Conservation (phyloP, 169 alveolate genomes). For the Ichthyophthirius multifiliis region DNA sequence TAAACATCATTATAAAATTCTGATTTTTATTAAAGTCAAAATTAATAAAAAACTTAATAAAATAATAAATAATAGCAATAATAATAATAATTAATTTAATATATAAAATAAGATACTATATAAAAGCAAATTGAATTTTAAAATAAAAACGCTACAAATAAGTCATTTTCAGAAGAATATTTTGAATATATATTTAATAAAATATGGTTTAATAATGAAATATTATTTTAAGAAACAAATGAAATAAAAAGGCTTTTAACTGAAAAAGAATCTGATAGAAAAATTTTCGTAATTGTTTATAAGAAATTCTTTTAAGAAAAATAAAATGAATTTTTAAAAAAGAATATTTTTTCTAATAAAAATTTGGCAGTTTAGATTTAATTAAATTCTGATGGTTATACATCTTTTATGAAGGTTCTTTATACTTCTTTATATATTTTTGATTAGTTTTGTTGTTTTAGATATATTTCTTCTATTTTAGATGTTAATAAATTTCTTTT, state of each 20-base stretch:
- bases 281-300: too few relatives aligned
- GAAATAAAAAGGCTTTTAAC: too few relatives aligned
- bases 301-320: too few relatives aligned
- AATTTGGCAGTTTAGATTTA: too few relatives aligned
- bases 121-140: neutral
- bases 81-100: neutral
- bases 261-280: too few relatives aligned
- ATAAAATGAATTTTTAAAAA: too few relatives aligned
- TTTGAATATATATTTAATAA: neutral
- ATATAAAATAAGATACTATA: neutral
- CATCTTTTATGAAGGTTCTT: neutral
- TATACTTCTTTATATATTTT: neutral
- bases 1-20: neutral
- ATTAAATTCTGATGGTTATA: neutral
- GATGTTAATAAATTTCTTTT: neutral
- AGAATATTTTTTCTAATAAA: too few relatives aligned
- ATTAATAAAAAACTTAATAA: neutral
- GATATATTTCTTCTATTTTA: neutral
- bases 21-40: neutral
- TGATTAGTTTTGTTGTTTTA: neutral
- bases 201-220: constrained; percentile 4
- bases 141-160: neutral
- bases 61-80: neutral
- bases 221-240: neutral
- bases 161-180: neutral